Percentiles rank a stretch among this genome's conserved stretches.
Conservation (phyloP, 1,284 basidiomycete species). For the Exsudoporus floridanus region DNA sequence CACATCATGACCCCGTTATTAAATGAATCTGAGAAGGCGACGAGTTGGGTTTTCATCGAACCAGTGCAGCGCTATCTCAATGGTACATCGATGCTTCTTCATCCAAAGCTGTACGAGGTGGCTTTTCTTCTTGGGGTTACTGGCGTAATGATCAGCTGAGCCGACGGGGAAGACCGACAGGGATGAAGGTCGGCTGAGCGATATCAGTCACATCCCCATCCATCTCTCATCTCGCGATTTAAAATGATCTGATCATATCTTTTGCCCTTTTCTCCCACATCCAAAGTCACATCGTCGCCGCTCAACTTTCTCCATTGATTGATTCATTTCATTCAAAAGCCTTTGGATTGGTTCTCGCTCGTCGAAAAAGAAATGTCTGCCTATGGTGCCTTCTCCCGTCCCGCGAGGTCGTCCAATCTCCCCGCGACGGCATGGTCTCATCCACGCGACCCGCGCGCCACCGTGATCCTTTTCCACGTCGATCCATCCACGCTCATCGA, state of each 20-base stretch:
- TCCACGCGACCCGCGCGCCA: slow-evolving; percentile 22
- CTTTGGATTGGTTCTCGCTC: not conserved
- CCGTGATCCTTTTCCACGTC: slow-evolving; percentile 64
- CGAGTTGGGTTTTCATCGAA: slow-evolving; percentile 1
- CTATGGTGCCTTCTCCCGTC: slow-evolving; percentile 44
- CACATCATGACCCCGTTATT: not conserved
- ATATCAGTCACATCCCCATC: not conserved
- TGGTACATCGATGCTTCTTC: not conserved
- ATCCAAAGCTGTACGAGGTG: not conserved
- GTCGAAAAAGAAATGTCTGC: slow-evolving; percentile 37
- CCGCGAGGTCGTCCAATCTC: slow-evolving; percentile 32
- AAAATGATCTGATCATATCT: not conserved
- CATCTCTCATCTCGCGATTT: not conserved
- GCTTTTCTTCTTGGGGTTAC: not conserved
- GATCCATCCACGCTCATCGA: slow-evolving; percentile 43
- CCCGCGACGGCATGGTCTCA: slow-evolving; percentile 36
- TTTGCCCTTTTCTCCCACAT: not conserved
- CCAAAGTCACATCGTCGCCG: not conserved
- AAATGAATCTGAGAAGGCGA: not conserved
- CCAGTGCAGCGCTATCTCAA: slow-evolving; percentile 5
- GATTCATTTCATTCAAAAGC: not conserved
- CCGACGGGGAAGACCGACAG: too few species aligned
- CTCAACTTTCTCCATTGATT: not conserved
- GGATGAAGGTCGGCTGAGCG: too few species aligned
- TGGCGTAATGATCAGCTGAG: slow-evolving; percentile 5